phyloP scores from a whole-genome alignment of 257 asterid species.

The Scutellaria minor region DNA sequence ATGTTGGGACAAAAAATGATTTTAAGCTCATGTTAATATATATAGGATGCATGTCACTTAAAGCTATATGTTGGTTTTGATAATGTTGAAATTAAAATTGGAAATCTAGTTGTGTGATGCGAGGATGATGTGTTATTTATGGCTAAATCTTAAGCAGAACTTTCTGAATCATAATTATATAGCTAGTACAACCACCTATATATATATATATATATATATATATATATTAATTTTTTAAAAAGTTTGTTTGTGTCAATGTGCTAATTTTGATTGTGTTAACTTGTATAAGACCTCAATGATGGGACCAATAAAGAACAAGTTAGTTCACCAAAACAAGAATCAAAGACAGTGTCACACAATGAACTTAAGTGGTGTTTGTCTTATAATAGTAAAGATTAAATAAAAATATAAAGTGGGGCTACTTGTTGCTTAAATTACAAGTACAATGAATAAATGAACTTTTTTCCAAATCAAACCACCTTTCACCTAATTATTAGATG shows the following conservation, averaged over 20 bases:
- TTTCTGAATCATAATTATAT: constrained; percentile 31
- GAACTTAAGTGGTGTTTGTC: background rate
- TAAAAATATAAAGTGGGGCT: constrained; percentile 32
- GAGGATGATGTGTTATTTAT: background rate
- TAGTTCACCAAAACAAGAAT: background rate
- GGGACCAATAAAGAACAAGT: background rate
- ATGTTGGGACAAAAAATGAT: too few relatives aligned
- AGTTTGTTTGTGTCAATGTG: background rate
- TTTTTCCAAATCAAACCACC: background rate
- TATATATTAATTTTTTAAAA: constrained; percentile 7
- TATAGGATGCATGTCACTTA: too few relatives aligned
- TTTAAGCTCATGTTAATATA: too few relatives aligned
- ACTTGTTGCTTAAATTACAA: constrained; percentile 26
- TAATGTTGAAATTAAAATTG: background rate
- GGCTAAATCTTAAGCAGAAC: background rate
- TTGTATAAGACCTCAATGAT: background rate
- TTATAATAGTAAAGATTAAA: background rate
- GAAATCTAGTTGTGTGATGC: background rate
- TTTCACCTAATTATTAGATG: background rate
- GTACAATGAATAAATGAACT: background rate
- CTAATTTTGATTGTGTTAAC: background rate
- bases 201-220: constrained; percentile 18
- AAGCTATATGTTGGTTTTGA: background rate
- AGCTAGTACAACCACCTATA: background rate
- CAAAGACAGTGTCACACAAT: constrained; percentile 9